These are phyloP conservation scores for Nyctanthes arbortristis DNA, from an alignment of 257 asterid species.

Conservation along the genomic window DNA sequence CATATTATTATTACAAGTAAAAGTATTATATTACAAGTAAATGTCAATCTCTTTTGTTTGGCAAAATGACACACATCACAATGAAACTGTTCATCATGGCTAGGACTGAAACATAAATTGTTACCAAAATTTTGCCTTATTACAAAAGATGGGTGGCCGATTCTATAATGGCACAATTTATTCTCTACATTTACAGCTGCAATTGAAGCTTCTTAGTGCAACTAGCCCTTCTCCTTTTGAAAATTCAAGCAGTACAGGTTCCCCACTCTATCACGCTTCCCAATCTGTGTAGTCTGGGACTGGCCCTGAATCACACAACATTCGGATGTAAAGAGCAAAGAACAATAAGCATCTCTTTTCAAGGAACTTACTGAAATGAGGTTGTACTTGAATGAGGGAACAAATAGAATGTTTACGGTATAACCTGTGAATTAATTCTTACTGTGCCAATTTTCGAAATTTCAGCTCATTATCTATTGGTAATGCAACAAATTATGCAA, in stretches of 20 bases:
- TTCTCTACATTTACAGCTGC: not conserved
- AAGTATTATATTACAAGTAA: not conserved
- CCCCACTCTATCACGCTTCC: not conserved
- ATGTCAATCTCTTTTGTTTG: not conserved
- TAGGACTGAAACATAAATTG: too few species aligned
- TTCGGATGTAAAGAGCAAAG: too few species aligned
- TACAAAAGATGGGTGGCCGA: not conserved
- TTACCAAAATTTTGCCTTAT: not conserved
- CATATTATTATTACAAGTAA: too few species aligned
- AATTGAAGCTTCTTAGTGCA: not conserved
- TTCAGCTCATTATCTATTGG: not conserved
- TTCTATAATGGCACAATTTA: not conserved
- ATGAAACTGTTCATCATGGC: too few species aligned
- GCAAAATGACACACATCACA: not conserved
- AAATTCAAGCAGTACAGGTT: not conserved
- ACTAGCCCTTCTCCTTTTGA: not conserved
- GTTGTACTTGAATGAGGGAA: too few species aligned
- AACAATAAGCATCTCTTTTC: not conserved
- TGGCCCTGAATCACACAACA: not conserved
- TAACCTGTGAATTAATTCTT: not conserved
- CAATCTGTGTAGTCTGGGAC: not conserved
- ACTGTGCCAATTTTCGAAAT: not conserved
- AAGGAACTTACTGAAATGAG: not conserved
- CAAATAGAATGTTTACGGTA: not conserved
- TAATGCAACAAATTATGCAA: not conserved